Evolutionary conservation across 345 rosid genomes (phyloP).

Genomic region (Lepidium africanum): DNA sequence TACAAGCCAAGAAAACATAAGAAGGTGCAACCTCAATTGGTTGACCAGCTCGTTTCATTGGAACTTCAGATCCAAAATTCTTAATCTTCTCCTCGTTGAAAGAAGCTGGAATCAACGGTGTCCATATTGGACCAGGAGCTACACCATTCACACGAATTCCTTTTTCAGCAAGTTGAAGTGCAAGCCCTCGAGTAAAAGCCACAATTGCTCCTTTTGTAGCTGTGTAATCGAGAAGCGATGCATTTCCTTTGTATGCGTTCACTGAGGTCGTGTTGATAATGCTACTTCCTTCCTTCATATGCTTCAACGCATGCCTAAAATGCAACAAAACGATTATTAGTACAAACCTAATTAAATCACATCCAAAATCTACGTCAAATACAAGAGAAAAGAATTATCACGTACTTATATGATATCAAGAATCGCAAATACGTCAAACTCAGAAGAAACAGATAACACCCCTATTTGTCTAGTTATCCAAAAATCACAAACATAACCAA

Average conservation of each 20-base stretch:
- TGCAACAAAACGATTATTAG: background rate
- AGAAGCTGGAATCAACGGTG: slow-evolving; percentile 68
- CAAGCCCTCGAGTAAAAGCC: slow-evolving; percentile 68
- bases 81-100: slow-evolving; percentile 45
- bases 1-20: slow-evolving; percentile 68
- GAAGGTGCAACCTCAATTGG: slow-evolving; percentile 68
- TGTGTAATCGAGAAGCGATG: slow-evolving; percentile 53
- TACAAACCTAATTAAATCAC: too few relatives aligned
- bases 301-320: slow-evolving; percentile 55
- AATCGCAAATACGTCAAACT: too few relatives aligned
- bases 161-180: slow-evolving; percentile 49
- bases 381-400: too few relatives aligned
- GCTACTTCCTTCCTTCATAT: slow-evolving; percentile 71
- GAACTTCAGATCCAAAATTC: slow-evolving; percentile 46
- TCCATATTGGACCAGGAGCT: slow-evolving; percentile 85
- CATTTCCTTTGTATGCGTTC: slow-evolving; percentile 56
- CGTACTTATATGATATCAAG: too few relatives aligned
- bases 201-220: slow-evolving; percentile 78
- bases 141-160: slow-evolving; percentile 70
- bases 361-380: too few relatives aligned
- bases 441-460: too few relatives aligned
- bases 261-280: slow-evolving; percentile 71
- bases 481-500: too few relatives aligned
- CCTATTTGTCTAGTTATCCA: too few relatives aligned
- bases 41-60: slow-evolving; percentile 70